Percentiles rank a stretch among this genome's conserved stretches.
phyloP scores from a whole-genome alignment of 306 rosid genomes.

The Vachellia collinsii region DNA sequence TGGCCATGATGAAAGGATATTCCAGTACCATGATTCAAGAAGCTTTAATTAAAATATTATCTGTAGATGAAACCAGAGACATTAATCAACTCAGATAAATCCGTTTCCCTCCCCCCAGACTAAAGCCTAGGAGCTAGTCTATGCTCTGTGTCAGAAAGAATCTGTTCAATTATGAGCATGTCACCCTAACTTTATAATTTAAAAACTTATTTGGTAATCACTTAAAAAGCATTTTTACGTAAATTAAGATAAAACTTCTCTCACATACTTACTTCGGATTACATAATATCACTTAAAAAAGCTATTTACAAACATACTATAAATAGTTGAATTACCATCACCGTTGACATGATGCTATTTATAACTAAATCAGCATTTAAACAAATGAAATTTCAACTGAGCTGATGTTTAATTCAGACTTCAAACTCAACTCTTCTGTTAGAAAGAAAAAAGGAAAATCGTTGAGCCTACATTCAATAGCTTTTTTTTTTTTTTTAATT shows the following conservation, averaged over 20 bases:
- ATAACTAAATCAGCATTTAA: not conserved
- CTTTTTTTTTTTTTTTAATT: not conserved
- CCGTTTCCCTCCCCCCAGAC: not conserved
- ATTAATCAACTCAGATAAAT: not conserved
- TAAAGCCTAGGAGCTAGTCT: not conserved
- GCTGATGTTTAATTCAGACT: not conserved
- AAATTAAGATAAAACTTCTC: too few species aligned
- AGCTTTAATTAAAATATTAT: not conserved
- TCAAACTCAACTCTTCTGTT: not conserved
- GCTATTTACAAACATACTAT: too few species aligned
- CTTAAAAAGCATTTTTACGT: too few species aligned
- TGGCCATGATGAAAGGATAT: slow-evolving; percentile 25
- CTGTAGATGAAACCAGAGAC: slow-evolving; percentile 5
- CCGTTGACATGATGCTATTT: not conserved
- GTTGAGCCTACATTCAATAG: not conserved
- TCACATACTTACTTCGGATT: too few species aligned
- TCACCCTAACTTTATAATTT: not conserved
- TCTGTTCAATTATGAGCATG: not conserved
- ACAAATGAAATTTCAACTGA: not conserved
- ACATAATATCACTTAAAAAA: too few species aligned
- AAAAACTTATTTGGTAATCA: too few species aligned
- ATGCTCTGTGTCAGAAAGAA: not conserved
- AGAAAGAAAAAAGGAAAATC: not conserved
- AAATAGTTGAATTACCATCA: not conserved
- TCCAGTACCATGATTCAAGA: slow-evolving; percentile 3